Base-by-base conservation (phyloP, 306 rosid genomes). In the Prunus kanzakura region DNA sequence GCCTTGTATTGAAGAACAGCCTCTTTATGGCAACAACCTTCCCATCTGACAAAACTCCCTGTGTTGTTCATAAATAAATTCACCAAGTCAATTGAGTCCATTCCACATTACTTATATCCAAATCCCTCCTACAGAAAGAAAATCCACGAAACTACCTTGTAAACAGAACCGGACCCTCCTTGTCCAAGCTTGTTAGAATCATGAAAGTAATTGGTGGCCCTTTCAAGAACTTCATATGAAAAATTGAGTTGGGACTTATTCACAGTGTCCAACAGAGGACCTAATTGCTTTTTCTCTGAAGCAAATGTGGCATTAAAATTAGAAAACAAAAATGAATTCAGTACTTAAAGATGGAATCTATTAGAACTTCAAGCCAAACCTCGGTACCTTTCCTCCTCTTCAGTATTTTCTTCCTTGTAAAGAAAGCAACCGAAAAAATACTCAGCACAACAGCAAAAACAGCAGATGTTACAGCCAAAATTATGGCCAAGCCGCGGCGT, bases 131-230 rank as follows among this genome's bases (percentile, higher is more conserved):
- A 18, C 0, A 58, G 54, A 6, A 50, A 72, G 8, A 38, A 30
- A 22, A 30, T 6, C 4, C n/a, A 61, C 0, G 62, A 69, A 30
- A 8, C 38, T 86, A 87, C 94, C 76, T 87, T 91, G 78, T 83
- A 89, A 79, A 91, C 97, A 9, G 94, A 84, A 72, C 97, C 97
- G 20, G 97, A 91, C 32, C 94, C 97, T 57, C 94, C 97, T 84
- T 91, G 94, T 69, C 97, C 97, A 16, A 91, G 86, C 76, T 87
- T 89, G 76, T 86, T 89, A 69, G 88, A 79, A 27, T 61, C 57
- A 50, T 86, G 74, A 73, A 87, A 91, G 87, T 79, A 91, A 82
- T 89, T 78, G 58, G 93, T 84, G 58, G 97, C 94, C 73, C 64
- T 89, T 52, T 91, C 97, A 20, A 91, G 94, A 72, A 86, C 77